A percentile compares a stretch with the other conserved stretches of the same genome.
Evolutionary conservation across 176 grass and related monocot genomes (phyloP).

Genomic region (Oryza glaberrima): DNA sequence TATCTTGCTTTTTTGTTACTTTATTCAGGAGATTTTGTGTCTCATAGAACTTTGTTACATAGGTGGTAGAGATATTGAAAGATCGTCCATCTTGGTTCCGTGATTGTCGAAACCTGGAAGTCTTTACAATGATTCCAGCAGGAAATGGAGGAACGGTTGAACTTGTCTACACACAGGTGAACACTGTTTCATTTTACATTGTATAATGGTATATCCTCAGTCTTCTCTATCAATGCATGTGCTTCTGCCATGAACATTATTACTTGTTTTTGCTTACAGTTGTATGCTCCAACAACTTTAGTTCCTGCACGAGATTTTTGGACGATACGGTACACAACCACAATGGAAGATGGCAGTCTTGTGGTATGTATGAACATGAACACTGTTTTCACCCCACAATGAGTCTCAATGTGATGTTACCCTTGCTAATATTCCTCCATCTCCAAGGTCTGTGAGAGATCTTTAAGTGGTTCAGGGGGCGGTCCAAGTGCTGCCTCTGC

Average conservation of each 20-base stretch:
- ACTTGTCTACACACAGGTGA: slow-evolving; percentile 93
- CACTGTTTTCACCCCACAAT: not conserved
- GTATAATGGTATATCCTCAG: not conserved
- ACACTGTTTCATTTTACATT: slow-evolving; percentile 3
- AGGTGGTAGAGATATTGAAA: slow-evolving; percentile 96
- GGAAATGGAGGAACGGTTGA: slow-evolving; percentile 96
- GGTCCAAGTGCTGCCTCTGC: slow-evolving; percentile 75
- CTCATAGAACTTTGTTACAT: slow-evolving; percentile 39
- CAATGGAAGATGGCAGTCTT: slow-evolving; percentile 93
- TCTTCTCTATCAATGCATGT: not conserved
- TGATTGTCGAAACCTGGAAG: slow-evolving; percentile 92
- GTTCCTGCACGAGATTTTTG: slow-evolving; percentile 97
- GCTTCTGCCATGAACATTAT: slow-evolving; percentile 15
- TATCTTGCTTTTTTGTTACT: slow-evolving; percentile 4
- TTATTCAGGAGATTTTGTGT: not conserved
- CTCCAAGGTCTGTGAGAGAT: slow-evolving; percentile 91
- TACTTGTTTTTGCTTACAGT: slow-evolving; percentile 44
- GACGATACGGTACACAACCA: slow-evolving; percentile 90
- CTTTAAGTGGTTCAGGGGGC: slow-evolving; percentile 85
- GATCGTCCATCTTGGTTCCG: slow-evolving; percentile 89
- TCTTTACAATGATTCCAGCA: slow-evolving; percentile 82
- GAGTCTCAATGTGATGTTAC: not conserved
- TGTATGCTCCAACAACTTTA: slow-evolving; percentile 97
- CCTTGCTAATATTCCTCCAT: slow-evolving; percentile 35
- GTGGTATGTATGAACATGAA: slow-evolving; percentile 64